Evolutionary conservation across 2,329 filamentous ascomycete species (phyloP), one percentile per base, ranked within the genome.

Genomic region (Onygena corvina): DNA sequence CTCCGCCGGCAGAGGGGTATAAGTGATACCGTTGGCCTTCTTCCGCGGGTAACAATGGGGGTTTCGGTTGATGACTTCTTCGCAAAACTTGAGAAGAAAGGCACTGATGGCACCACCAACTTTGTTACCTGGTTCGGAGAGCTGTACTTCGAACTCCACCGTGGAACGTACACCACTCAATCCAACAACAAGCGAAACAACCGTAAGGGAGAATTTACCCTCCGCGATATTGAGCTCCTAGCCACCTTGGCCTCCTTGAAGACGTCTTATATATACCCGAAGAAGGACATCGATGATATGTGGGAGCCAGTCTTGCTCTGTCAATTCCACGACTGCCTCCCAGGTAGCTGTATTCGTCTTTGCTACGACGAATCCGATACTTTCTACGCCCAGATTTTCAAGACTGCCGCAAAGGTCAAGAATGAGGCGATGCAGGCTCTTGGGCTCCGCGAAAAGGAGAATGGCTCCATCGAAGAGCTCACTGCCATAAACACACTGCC

Each of bases 71-170:
- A 98, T 53, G 86, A 94, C 59, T 96, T 96, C 72, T 96, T 95
- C 61, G 84, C 84, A 57, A 76, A 77, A 47, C 73, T 98, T 2
- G 83, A 94, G 64, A 79, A 83, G 67, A 94, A 89, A 69, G 80
- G 80, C 23, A 71, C 72, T 25, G 66, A 73, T 16, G 77, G 77
- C 16, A 78, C 79, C 2, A n/a, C n/a, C 11, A 76, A 86, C 14
- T 83, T 95, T 48, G 85, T 88, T 20, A 96, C 92, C 1, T 98
- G 92, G 92, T 94, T 94, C 63, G 92, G 92, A 35, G 92, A 98
- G 69, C 76, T 98, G 6, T 98, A 98, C 70, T 94, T 98, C 65
- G 92, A 98, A 67, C 77, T 98, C 45, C 92, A 98, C 64, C 84
- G 92, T 52, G 92, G 92, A 48, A 96, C 90, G 9, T 96, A 96